Percentiles rank a stretch among this genome's conserved stretches.
phyloP scores from a whole-genome alignment of 441 rosid species.

The Erysimum cheiri region DNA sequence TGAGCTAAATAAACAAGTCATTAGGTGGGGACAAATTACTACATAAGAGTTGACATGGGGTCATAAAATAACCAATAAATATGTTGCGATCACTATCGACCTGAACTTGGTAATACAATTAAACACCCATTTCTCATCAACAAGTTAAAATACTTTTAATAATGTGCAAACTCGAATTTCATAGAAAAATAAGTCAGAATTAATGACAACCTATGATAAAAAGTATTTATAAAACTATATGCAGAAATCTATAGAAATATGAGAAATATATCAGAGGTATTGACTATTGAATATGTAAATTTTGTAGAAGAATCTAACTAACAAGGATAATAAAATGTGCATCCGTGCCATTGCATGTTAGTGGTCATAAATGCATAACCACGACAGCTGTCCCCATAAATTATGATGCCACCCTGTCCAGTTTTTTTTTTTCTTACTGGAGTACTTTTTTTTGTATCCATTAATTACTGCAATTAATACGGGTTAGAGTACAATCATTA shows the following conservation, averaged over 20 bases:
- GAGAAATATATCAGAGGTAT: not conserved
- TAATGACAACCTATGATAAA: not conserved
- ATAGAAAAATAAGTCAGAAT: not conserved
- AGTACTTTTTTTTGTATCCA: not conserved
- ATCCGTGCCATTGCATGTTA: slow-evolving; percentile 46
- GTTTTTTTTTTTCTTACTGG: not conserved
- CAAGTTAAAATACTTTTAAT: not conserved
- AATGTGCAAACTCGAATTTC: slow-evolving; percentile 9
- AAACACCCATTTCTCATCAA: slow-evolving; percentile 17
- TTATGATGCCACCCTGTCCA: slow-evolving; percentile 46
- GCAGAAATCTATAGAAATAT: not conserved
- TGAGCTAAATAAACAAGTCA: slow-evolving; percentile 34
- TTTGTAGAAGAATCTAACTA: slow-evolving; percentile 35
- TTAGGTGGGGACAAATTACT: slow-evolving; percentile 35
- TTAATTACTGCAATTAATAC: slow-evolving; percentile 31
- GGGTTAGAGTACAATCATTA: slow-evolving; percentile 9
- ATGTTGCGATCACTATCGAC: slow-evolving; percentile 23
- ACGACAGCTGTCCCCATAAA: slow-evolving; percentile 43
- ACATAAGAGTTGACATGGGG: slow-evolving; percentile 38
- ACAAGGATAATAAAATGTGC: slow-evolving; percentile 20
- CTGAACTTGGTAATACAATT: slow-evolving; percentile 3
- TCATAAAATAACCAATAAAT: slow-evolving; percentile 28
- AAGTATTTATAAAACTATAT: not conserved
- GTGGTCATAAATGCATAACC: slow-evolving; percentile 42
- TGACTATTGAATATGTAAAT: slow-evolving; percentile 16